Evolutionary conservation across 2,329 filamentous ascomycete species (phyloP), one percentile per base, ranked within the genome.

Genomic region (Macrophomina phaseolina): DNA sequence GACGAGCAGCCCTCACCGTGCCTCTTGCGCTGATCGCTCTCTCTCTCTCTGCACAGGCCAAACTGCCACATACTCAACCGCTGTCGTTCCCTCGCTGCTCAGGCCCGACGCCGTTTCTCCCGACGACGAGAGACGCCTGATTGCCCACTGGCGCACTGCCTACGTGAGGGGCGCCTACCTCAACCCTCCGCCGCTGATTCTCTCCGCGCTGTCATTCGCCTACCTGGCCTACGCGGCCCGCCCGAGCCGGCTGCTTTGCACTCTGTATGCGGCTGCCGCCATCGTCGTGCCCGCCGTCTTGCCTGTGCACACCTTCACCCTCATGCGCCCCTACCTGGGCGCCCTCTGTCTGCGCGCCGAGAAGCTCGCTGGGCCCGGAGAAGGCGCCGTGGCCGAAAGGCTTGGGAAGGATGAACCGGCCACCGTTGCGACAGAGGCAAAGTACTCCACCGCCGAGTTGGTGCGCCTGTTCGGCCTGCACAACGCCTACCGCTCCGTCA

Each of bases 71-170:
- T 65, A 38, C 38, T 58, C 63, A 16, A 56, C 34, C 30, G 63
- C 63, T 45, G 51, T 65, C 30, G 42, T 65, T 32, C 63, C 63
- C n/a, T 48, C 40, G 8, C 51, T 65, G 30, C 63, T 58, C 63
- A 40, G n/a, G 11, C 38, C 52, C 42, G 4, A 7, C 9, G 32
- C 4, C 0, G 32, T 16, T n/a, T 51, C 60, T 1, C 30, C 45
- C n/a, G 63, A 49, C 4, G 63, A 58, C 7, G 63, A 65, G 42
- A 49, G 16, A 18, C 63, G 34, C 18, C 42, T 65, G 52, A 14
- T 40, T 14, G 51, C 51, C 1, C 63, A 56, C 51, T 65, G 63
- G 63, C 63, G 63, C 30, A 49, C 52, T 12, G 40, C 45, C 51
- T 65, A 65, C 34, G 45, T 49, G n/a, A n/a, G 2, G 3, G 63